Conservation (phyloP, 306 rosid species). For the Pterocarpus macrocarpus region DNA sequence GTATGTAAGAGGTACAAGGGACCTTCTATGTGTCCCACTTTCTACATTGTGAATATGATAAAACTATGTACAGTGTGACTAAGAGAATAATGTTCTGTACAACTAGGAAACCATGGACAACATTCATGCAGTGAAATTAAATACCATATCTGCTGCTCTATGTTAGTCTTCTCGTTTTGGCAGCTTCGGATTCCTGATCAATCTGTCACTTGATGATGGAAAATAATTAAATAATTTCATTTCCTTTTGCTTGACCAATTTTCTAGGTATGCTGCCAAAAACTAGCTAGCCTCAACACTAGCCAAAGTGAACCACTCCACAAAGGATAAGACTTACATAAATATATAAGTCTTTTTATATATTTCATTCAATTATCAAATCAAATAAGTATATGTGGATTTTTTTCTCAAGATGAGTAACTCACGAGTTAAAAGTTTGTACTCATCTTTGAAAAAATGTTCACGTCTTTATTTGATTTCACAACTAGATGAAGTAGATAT, state of each 20-base stretch:
- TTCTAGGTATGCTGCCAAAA: background rate
- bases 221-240: conserved; percentile 9
- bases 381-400: no score
- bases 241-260: background rate
- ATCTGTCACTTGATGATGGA: conserved; percentile 13
- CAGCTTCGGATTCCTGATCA: conserved; percentile 12
- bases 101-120: conserved; percentile 1
- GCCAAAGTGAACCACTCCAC: background rate
- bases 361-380: background rate
- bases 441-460: background rate
- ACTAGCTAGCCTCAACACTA: conserved; percentile 1
- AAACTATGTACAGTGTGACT: conserved; percentile 29
- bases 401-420: background rate
- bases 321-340: no score
- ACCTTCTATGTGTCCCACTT: conserved; percentile 21
- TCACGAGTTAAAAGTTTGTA: background rate
- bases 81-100: conserved; percentile 27
- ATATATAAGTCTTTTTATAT: no score
- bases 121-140: conserved; percentile 27
- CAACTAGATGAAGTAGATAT: no score
- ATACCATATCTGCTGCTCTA: conserved; percentile 9
- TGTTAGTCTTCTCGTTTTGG: conserved; percentile 18
- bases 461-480: background rate
- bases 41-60: conserved; percentile 11
- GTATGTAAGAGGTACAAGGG: background rate